Evolutionary conservation across 176 grass and related monocot species (phyloP).

Genomic region (Juncus effusus): DNA sequence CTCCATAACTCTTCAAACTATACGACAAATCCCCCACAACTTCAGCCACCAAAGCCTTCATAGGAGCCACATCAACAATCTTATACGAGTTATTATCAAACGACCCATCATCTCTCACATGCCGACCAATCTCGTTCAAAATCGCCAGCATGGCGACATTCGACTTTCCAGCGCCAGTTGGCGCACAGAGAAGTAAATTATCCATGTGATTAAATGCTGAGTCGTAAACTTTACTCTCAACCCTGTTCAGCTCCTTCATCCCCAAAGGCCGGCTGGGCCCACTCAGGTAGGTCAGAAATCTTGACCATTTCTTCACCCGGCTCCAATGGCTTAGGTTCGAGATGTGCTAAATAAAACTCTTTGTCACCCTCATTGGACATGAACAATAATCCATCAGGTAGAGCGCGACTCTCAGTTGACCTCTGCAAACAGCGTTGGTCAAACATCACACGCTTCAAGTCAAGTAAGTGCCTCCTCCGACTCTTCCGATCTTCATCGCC

Average conservation of each 20-base stretch:
- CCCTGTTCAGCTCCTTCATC: slow-evolving; percentile 72
- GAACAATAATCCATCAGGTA: slow-evolving; percentile 62
- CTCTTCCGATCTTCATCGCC: slow-evolving; percentile 71
- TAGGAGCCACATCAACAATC: slow-evolving; percentile 82
- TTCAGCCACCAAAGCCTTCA: slow-evolving; percentile 88
- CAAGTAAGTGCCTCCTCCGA: slow-evolving; percentile 64
- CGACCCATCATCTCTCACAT: slow-evolving; percentile 52
- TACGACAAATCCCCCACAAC: slow-evolving; percentile 68
- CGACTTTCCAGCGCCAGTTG: slow-evolving; percentile 81
- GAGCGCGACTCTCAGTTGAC: slow-evolving; percentile 75
- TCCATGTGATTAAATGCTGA: slow-evolving; percentile 65
- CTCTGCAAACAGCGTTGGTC: slow-evolving; percentile 74
- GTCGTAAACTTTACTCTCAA: slow-evolving; percentile 80
- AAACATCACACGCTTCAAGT: slow-evolving; percentile 69
- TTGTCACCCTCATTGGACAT: slow-evolving; percentile 71
- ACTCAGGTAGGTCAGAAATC: slow-evolving; percentile 67
- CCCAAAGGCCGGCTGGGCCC: slow-evolving; percentile 58
- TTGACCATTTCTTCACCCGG: slow-evolving; percentile 64
- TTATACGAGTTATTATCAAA: slow-evolving; percentile 70
- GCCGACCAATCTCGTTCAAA: slow-evolving; percentile 63
- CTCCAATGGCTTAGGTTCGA: slow-evolving; percentile 58
- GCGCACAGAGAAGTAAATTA: slow-evolving; percentile 76
- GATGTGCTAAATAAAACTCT: slow-evolving; percentile 61
- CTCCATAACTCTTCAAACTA: slow-evolving; percentile 41
- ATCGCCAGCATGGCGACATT: slow-evolving; percentile 76